phyloP scores from a whole-genome alignment of 805 yeast genomes.

The Candida alai region DNA sequence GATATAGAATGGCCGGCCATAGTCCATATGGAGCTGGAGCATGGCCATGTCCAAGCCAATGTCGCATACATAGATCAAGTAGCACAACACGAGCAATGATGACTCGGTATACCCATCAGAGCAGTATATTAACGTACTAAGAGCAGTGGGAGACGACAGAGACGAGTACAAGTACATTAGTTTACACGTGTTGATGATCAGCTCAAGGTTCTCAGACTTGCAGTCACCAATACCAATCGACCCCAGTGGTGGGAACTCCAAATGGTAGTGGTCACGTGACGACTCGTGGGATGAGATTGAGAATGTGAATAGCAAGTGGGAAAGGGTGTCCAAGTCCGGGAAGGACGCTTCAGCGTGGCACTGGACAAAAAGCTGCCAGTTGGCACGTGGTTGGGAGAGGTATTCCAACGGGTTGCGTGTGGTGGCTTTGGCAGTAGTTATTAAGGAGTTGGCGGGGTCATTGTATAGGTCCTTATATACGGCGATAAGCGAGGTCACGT shows the following conservation, averaged over 20 bases:
- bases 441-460: constrained; percentile 49
- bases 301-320: constrained; percentile 29
- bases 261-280: constrained; percentile 17
- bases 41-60: constrained; percentile 61
- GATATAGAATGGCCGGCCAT: constrained; percentile 78
- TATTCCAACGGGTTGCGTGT: constrained; percentile 16
- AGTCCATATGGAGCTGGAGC: constrained; percentile 54
- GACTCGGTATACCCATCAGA: constrained; percentile 93
- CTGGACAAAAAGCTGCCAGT: constrained; percentile 53
- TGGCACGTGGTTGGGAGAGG: constrained; percentile 49
- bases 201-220: constrained; percentile 54
- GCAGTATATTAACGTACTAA: constrained; percentile 63
- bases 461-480: constrained; percentile 48
- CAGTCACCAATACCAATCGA: constrained; percentile 73
- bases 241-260: constrained; percentile 85
- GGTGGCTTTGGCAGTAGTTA: constrained; percentile 24
- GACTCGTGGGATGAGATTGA: constrained; percentile 22
- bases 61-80: constrained; percentile 64
- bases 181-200: constrained; percentile 68
- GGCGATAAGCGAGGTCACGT: not conserved
- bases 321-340: constrained; percentile 43
- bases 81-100: constrained; percentile 69
- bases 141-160: constrained; percentile 23
- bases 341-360: constrained; percentile 59
- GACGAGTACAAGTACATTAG: constrained; percentile 45